These are phyloP conservation scores for Leccinum boreale DNA, from an alignment of 768 basidiomycete species.

Conservation along the genomic window DNA sequence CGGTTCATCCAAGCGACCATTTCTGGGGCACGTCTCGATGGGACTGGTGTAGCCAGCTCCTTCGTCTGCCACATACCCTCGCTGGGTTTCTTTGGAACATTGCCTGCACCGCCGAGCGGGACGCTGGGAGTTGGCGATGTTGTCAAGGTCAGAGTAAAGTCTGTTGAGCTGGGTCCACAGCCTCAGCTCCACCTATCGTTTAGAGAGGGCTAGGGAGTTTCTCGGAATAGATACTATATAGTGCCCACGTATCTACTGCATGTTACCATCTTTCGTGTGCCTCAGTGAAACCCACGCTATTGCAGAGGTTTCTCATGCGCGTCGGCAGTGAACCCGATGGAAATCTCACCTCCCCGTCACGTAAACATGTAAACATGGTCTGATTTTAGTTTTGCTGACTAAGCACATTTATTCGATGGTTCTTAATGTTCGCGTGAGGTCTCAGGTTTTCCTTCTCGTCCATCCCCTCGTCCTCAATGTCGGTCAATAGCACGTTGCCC, in stretches of 20 bases:
- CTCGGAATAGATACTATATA: not conserved
- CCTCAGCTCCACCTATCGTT: conserved; percentile 24
- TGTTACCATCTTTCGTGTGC: not conserved
- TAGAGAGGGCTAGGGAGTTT: not conserved
- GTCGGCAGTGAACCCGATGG: too few relatives aligned
- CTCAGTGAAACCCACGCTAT: not conserved
- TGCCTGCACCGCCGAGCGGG: conserved; percentile 6
- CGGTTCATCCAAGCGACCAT: conserved; percentile 26
- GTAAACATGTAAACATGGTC: conserved; percentile 6
- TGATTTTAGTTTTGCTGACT: conserved; percentile 23
- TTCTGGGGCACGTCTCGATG: conserved; percentile 16
- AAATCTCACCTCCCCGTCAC: not conserved
- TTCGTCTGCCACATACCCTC: conserved; percentile 23
- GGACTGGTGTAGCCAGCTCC: conserved; percentile 7
- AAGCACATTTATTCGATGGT: conserved; percentile 9
- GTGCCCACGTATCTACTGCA: not conserved
- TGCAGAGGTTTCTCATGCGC: not conserved
- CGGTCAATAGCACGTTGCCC: conserved; percentile 21
- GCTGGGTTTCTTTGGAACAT: conserved; percentile 24
- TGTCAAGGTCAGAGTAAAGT: conserved; percentile 25
- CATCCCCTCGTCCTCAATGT: conserved; percentile 20
- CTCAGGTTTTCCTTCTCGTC: not conserved
- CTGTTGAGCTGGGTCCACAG: conserved; percentile 29
- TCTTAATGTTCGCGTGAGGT: not conserved
- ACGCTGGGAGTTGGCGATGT: conserved; percentile 24